Evolutionary conservation across 75 land plant genomes (phyloP).

Genomic region (Pinus albicaulis): DNA sequence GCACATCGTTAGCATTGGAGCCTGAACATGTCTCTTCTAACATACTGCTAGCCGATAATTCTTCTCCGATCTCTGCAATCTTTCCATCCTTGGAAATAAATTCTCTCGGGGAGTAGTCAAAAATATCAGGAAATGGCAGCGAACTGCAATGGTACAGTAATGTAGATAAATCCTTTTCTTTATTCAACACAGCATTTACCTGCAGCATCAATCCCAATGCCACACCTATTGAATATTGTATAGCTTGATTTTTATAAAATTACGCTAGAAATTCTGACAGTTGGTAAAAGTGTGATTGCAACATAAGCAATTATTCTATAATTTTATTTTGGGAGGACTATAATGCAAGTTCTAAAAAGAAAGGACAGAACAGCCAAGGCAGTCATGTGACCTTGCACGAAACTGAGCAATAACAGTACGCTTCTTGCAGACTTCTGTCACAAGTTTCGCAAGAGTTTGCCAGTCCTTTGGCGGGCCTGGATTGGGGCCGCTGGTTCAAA

Average conservation of each 20-base stretch:
- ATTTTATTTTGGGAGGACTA: no score
- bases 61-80: neutral
- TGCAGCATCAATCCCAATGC: neutral
- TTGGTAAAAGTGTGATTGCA: no score
- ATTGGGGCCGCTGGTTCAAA: slow-evolving; percentile 19
- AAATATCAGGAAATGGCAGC: slow-evolving; percentile 9
- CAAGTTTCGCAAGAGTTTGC: slow-evolving; percentile 22
- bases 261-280: no score
- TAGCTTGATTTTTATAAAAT: no score
- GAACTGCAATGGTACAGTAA: slow-evolving; percentile 13
- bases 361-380: no score
- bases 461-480: slow-evolving; percentile 21
- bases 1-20: slow-evolving; percentile 14
- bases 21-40: slow-evolving; percentile 19
- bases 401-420: slow-evolving; percentile 26
- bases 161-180: slow-evolving; percentile 17
- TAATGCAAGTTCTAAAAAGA: no score
- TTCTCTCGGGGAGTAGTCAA: slow-evolving; percentile 11
- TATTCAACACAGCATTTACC: slow-evolving; percentile 16
- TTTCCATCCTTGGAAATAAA: slow-evolving; percentile 2
- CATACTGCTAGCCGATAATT: slow-evolving; percentile 16
- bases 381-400: slow-evolving; percentile 25
- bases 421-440: slow-evolving; percentile 21
- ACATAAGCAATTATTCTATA: no score
- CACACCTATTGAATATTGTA: no score